Percentiles rank a stretch among this genome's conserved stretches.
These are phyloP conservation scores for Zygotorulaspora danielsina DNA, from an alignment of 805 yeast species.

Conservation along the genomic window DNA sequence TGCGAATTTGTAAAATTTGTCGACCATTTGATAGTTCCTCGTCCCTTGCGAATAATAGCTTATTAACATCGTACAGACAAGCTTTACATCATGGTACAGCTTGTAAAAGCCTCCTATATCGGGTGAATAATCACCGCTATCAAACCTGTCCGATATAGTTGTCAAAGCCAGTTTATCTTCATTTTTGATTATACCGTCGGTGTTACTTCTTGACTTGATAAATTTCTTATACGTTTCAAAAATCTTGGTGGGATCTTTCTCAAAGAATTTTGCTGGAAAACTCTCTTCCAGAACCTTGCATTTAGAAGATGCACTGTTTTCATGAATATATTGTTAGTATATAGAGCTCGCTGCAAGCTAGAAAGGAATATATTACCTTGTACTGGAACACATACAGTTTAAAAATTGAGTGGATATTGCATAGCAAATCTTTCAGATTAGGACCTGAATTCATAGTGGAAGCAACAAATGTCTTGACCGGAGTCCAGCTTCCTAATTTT, in stretches of 20 bases:
- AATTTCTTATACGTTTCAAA: constrained; percentile 41
- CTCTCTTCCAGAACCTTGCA: constrained; percentile 32
- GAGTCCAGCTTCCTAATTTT: too few relatives aligned
- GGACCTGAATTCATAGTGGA: not conserved
- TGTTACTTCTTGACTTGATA: constrained; percentile 29
- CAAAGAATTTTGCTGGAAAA: constrained; percentile 48
- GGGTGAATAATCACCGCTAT: constrained; percentile 37
- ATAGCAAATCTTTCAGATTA: constrained; percentile 11
- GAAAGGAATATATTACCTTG: not conserved
- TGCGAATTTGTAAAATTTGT: constrained; percentile 57
- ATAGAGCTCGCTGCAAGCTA: not conserved
- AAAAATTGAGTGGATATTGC: constrained; percentile 22
- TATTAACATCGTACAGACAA: constrained; percentile 49
- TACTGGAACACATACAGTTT: constrained; percentile 22
- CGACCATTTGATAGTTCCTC: constrained; percentile 48
- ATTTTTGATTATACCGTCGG: constrained; percentile 20
- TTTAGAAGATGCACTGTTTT: constrained; percentile 28
- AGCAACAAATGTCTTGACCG: too few relatives aligned
- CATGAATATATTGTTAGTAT: constrained; percentile 15
- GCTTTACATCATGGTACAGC: constrained; percentile 62
- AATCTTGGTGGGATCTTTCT: constrained; percentile 42
- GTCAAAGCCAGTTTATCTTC: constrained; percentile 32
- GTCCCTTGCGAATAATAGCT: constrained; percentile 47
- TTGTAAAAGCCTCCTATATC: constrained; percentile 44
- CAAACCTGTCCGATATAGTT: constrained; percentile 43